Base-by-base conservation (phyloP, 495 filamentous ascomycete genomes). In the Aspergillus leporis region DNA sequence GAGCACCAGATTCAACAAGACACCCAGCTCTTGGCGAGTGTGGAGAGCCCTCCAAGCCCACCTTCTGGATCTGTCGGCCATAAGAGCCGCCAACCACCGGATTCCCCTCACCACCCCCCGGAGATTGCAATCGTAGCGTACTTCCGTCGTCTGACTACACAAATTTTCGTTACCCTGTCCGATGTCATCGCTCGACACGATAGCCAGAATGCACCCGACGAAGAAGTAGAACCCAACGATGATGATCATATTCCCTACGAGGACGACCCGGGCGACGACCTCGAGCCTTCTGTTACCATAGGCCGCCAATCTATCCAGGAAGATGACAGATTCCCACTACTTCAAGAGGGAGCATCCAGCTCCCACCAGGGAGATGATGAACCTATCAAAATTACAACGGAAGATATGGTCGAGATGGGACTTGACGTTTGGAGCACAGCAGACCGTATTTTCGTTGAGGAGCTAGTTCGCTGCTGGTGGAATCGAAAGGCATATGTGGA, bases 41-140 rank as follows among this genome's bases (percentile, higher is more conserved):
- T 76, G 18, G 78, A 80, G 57, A 75, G 49, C 55, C 66, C 72
- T 51, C 69, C 67, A n/a, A 70, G 67, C 28, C 69, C 61, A 10
- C 61, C 54, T 23, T 59, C 60, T 31, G 70, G 64, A 47, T 70
- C 77, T 34, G 73, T 76, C 16, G 48, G 70, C 71, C 69, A 83
- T 77, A 68, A 73, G 64, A 49, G 67, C 66, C 25, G 79, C 67
- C 46, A 83, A 77, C 55, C 61, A 74, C 32, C 68, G 58, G 56
- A 71, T 49, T 38, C 65, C 36, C 56, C 58, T 61, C 63, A 75
- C 58, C 60, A 78, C 34, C 73, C 75, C 12, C 68, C 77, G 38
- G 91, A 94, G 69, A 85, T 93, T 64, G 86, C 90, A 4, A 77
- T 96, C 25, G 89, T 97, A 45, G 89, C 90, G 0, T 97, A 94